Base-by-base conservation (phyloP, 208 protist genomes). In the Leishmania mexicana region DNA sequence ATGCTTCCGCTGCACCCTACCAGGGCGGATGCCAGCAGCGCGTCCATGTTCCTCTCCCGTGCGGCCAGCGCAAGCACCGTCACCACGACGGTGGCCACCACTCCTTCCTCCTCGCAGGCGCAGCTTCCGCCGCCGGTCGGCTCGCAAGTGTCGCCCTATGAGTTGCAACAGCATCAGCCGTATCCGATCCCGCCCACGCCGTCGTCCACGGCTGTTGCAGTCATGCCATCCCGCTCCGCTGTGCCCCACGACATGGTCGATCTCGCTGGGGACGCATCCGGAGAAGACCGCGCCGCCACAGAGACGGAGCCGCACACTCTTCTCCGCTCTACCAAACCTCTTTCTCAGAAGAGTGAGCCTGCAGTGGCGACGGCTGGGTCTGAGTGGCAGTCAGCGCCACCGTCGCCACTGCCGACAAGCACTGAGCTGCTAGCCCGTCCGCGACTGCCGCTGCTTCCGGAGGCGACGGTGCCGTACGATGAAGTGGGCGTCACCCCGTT, bases 1-100 rank as follows among this genome's bases (percentile, higher is more conserved):
- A 88, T 85, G 80, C n/a, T 82, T 40, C 73, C 84, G 11, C 85
- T 87, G 42, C 88, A 88, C 72, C 80, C 85, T n/a, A 84, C 85
- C 4, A 85, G 88, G 11, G 70, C 71, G 35, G 81, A 67, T 57
- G 51, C 42, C 38, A 42, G 71, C 38, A 35, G 13, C 13, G 77
- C 78, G 0, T 79, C 78, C 1, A 31, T 80, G 15, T 21, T 49
- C 0, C 24, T 75, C 38, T 80, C 73, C 28, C 78, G 74, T 35
- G 82, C 77, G 28, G 35, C 60, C 17, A 86, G 83, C 75, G 53
- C 42, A 51, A 80, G 74, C 70, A 83, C 49, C 42, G 76, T 49
- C 51, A 60, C 76, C 75, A 42, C 49, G 17, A 80, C 64, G 31
- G 21, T 72, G 40, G 21, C 51, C 35, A 78, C 74, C 8, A 64